Conservation (phyloP, 2,329 filamentous ascomycete species). For the Zopfia rhizophila region DNA sequence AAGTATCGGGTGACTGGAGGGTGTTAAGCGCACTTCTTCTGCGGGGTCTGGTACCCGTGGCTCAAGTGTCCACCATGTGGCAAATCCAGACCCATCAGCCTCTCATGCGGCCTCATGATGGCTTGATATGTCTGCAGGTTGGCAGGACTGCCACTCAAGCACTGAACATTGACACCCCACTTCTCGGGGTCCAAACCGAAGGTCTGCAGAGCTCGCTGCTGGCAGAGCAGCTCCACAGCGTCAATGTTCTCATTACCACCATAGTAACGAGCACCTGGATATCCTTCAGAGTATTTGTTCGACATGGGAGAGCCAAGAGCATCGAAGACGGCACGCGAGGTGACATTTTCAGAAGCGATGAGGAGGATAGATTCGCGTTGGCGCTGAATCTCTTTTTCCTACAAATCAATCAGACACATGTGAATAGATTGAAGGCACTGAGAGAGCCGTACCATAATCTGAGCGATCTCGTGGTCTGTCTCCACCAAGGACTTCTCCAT, state of each 20-base stretch:
- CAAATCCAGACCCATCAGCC: conserved; percentile 95
- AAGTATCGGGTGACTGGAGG: neutral
- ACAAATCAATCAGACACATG: conserved; percentile 28
- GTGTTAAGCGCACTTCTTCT: conserved; percentile 75
- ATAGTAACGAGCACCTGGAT: conserved; percentile 95
- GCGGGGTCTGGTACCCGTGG: conserved; percentile 97
- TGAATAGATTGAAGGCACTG: conserved; percentile 1
- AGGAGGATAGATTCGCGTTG: conserved; percentile 95
- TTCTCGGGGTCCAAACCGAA: conserved; percentile 85
- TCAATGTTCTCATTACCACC: conserved; percentile 98
- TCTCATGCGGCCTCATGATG: conserved; percentile 93
- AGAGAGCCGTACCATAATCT: conserved; percentile 83
- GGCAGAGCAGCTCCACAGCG: conserved; percentile 86
- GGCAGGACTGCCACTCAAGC: conserved; percentile 87
- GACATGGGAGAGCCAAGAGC: conserved; percentile 65
- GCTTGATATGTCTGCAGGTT: conserved; percentile 99
- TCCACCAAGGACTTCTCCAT: conserved; percentile 95
- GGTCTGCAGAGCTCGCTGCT: conserved; percentile 86
- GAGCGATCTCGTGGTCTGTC: conserved; percentile 90
- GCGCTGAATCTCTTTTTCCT: conserved; percentile 94
- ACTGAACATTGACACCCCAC: conserved; percentile 97
- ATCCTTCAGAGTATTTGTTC: conserved; percentile 99
- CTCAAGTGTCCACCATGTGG: conserved; percentile 94
- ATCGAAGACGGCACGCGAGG: conserved; percentile 52
- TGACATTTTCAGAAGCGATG: conserved; percentile 54